These are phyloP conservation scores for Telopea speciosissima DNA, from an alignment of 177 flowering plant genomes.

Conservation along the genomic window DNA sequence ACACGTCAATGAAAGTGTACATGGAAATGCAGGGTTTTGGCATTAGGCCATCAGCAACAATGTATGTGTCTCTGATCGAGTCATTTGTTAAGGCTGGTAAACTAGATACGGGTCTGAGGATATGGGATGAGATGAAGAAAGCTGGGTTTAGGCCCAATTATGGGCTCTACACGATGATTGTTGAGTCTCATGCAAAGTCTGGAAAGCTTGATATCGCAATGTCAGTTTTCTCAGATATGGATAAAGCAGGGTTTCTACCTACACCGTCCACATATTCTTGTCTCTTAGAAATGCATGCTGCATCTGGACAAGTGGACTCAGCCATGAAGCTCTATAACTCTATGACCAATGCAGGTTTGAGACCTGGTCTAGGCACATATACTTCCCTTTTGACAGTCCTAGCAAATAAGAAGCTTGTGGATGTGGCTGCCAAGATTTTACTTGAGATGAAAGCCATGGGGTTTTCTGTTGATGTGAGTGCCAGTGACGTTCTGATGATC, in stretches of 20 bases:
- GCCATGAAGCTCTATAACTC: conserved; percentile 95
- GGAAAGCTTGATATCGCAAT: conserved; percentile 91
- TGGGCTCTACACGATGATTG: conserved; percentile 77
- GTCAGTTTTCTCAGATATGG: conserved; percentile 86
- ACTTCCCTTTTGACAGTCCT: conserved; percentile 74
- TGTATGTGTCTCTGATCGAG: conserved; percentile 83
- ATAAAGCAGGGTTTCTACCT: conserved; percentile 92
- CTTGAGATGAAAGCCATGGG: conserved; percentile 96
- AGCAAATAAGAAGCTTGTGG: conserved; percentile 90
- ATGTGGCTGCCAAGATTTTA: conserved; percentile 91
- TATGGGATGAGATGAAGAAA: conserved; percentile 97
- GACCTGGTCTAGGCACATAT: conserved; percentile 81
- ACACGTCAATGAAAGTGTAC: conserved; percentile 74
- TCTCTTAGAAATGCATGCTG: conserved; percentile 89
- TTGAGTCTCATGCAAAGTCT: conserved; percentile 97
- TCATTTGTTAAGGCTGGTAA: conserved; percentile 92
- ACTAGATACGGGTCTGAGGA: conserved; percentile 62
- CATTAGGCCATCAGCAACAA: conserved; percentile 62
- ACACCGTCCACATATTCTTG: conserved; percentile 89
- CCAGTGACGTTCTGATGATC: conserved; percentile 93
- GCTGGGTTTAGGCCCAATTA: conserved; percentile 88
- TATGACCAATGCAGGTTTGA: conserved; percentile 86
- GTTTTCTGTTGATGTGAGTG: conserved; percentile 80
- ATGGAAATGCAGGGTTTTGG: conserved; percentile 90
- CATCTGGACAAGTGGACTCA: conserved; percentile 79